phyloP scores from a whole-genome alignment of 345 rosid genomes.

The Euclidium syriacum region DNA sequence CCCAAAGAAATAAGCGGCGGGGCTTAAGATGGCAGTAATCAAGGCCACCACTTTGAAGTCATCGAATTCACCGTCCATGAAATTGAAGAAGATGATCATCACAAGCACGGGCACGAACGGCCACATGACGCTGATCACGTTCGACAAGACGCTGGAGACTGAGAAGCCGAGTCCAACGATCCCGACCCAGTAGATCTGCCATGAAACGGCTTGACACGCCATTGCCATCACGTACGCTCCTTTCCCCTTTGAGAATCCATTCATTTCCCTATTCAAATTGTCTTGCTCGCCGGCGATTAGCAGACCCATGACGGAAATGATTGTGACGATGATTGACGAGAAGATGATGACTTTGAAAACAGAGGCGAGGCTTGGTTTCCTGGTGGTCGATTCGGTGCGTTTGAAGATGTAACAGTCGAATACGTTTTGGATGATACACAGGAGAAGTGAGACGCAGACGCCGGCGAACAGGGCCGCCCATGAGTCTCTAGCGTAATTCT shows the following conservation, averaged over 20 bases:
- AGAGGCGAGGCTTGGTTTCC: constrained; percentile 20
- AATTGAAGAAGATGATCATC: constrained; percentile 24
- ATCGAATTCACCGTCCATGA: constrained; percentile 23
- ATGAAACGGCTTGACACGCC: constrained; percentile 29
- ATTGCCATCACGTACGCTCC: constrained; percentile 24
- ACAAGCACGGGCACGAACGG: constrained; percentile 30
- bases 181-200: constrained; percentile 35
- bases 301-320: constrained; percentile 22
- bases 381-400: background rate
- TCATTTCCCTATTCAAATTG: constrained; percentile 26
- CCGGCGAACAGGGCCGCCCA: constrained; percentile 28
- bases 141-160: constrained; percentile 24
- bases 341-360: constrained; percentile 26
- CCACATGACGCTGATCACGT: constrained; percentile 28
- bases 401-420: constrained; percentile 22
- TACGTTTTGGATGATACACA: constrained; percentile 28
- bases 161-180: constrained; percentile 28
- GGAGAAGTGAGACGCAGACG: constrained; percentile 24
- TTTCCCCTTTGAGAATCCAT: constrained; percentile 19
- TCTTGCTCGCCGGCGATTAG: constrained; percentile 23
- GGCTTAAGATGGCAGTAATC: constrained; percentile 15
- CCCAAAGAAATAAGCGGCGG: constrained; percentile 22
- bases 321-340: constrained; percentile 14
- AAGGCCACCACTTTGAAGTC: constrained; percentile 19
- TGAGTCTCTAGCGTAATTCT: constrained; percentile 7